Conservation (phyloP, 148 eudicot genomes). For the Rhododendron simsii region DNA sequence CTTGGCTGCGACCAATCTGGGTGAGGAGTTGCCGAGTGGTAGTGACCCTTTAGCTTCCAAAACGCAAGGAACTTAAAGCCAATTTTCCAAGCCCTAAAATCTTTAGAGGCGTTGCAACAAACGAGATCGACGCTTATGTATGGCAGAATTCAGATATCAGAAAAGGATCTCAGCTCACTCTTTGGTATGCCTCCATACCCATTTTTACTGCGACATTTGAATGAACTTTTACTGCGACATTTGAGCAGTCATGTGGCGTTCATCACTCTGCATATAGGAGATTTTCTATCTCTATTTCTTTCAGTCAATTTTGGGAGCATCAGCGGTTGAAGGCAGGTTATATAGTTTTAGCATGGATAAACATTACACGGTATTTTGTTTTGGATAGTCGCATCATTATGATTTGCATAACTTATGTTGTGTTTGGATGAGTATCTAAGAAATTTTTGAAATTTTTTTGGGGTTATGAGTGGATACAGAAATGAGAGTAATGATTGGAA, state of each 20-base stretch:
- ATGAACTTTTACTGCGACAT: not conserved
- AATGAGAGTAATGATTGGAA: no score
- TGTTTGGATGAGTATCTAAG: no score
- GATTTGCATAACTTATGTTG: not conserved
- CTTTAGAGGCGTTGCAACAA: not conserved
- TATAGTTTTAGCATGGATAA: not conserved
- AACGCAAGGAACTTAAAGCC: no score
- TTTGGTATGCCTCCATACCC: not conserved
- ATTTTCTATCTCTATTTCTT: not conserved
- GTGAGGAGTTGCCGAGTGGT: no score
- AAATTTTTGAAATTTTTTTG: no score
- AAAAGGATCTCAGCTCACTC: not conserved
- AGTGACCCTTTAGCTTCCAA: no score
- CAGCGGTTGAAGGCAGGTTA: not conserved
- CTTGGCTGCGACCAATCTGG: no score
- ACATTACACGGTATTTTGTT: not conserved
- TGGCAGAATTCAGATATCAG: not conserved
- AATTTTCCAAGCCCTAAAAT: not conserved
- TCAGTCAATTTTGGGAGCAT: not conserved
- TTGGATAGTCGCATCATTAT: no score
- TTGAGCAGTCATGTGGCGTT: constrained; percentile 18
- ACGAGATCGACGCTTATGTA: not conserved
- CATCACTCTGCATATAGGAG: not conserved
- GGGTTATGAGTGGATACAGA: no score
- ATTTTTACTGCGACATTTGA: not conserved